A percentile compares a stretch with the other conserved stretches of the same genome.
phyloP scores from a whole-genome alignment of 352 stramenopile genomes.

The Globisporangium lucens region DNA sequence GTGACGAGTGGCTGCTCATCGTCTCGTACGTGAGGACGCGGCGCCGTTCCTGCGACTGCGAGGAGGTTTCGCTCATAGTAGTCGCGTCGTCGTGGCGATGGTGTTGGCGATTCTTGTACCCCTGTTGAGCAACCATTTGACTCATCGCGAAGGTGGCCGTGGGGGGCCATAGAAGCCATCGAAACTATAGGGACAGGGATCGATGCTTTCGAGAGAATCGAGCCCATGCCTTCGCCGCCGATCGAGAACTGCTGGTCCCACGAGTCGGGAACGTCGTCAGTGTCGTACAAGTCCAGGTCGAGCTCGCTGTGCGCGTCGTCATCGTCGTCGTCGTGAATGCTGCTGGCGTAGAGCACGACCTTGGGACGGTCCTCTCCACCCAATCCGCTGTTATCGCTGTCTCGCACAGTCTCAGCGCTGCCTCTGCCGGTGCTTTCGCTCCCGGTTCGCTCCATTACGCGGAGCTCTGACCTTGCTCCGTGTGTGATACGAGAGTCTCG shows the following conservation, averaged over 20 bases:
- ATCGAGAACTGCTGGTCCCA: constrained; percentile 21
- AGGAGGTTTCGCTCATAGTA: constrained; percentile 9
- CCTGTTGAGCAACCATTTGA: neutral
- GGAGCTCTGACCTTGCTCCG: neutral
- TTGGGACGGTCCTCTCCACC: constrained; percentile 8
- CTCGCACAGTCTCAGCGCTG: constrained; percentile 4
- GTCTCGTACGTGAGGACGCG: constrained; percentile 13
- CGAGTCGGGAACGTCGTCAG: constrained; percentile 32
- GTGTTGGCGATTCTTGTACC: neutral
- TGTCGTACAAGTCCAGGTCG: constrained; percentile 61
- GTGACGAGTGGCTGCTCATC: constrained; percentile 16
- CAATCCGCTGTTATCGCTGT: constrained; percentile 8
- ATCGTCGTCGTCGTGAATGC: constrained; percentile 27
- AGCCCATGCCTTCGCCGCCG: constrained; percentile 2
- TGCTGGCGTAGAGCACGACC: constrained; percentile 17
- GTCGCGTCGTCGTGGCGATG: neutral
- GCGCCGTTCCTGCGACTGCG: constrained; percentile 14
- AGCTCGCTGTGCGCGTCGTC: constrained; percentile 50
- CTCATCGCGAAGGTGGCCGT: neutral
- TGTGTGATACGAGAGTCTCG: neutral
- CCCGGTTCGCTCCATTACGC: constrained; percentile 10
- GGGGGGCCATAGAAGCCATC: neutral
- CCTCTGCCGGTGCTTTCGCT: neutral
- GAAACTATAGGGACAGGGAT: neutral
- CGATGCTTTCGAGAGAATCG: constrained; percentile 16